Percentiles rank a stretch among this genome's conserved stretches.
Evolutionary conservation across 257 asterid genomes (phyloP).

Genomic region (Cordia subcordata): DNA sequence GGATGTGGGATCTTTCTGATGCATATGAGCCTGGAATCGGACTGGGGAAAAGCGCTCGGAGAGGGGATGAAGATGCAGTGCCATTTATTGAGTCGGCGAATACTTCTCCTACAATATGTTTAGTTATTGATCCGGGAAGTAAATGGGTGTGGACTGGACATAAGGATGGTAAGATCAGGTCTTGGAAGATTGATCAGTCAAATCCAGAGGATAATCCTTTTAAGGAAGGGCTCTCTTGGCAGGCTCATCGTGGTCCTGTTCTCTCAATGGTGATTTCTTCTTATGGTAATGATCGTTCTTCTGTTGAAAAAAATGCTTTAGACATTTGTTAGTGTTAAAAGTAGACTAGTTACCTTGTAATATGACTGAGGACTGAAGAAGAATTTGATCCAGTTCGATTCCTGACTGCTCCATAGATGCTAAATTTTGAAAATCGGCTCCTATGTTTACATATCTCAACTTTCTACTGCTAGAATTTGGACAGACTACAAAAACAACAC

Average conservation of each 20-base stretch:
- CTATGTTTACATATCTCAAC: too few relatives aligned
- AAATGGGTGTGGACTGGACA: constrained; percentile 92
- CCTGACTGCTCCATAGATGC: too few relatives aligned
- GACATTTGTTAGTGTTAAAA: not conserved
- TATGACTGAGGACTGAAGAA: not conserved
- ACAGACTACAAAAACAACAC: too few relatives aligned
- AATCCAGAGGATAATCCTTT: constrained; percentile 50
- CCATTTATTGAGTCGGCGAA: constrained; percentile 71
- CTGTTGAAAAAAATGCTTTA: not conserved
- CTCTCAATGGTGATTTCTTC: constrained; percentile 68
- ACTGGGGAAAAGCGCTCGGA: constrained; percentile 53
- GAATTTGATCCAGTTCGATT: too few relatives aligned
- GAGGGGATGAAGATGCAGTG: constrained; percentile 95
- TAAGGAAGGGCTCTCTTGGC: constrained; percentile 87
- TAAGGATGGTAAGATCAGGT: constrained; percentile 82
- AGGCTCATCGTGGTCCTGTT: constrained; percentile 85
- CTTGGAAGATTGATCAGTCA: constrained; percentile 81
- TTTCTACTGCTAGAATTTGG: too few relatives aligned
- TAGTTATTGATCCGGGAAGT: constrained; percentile 75
- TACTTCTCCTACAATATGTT: constrained; percentile 61
- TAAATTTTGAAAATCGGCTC: too few relatives aligned
- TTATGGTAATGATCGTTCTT: constrained; percentile 50
- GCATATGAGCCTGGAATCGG: constrained; percentile 71
- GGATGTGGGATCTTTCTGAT: constrained; percentile 84
- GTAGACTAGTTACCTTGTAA: not conserved